Evolutionary conservation across 345 rosid genomes (phyloP), one percentile per base, ranked within the genome.

Genomic region (Abelmoschus esculentus): DNA sequence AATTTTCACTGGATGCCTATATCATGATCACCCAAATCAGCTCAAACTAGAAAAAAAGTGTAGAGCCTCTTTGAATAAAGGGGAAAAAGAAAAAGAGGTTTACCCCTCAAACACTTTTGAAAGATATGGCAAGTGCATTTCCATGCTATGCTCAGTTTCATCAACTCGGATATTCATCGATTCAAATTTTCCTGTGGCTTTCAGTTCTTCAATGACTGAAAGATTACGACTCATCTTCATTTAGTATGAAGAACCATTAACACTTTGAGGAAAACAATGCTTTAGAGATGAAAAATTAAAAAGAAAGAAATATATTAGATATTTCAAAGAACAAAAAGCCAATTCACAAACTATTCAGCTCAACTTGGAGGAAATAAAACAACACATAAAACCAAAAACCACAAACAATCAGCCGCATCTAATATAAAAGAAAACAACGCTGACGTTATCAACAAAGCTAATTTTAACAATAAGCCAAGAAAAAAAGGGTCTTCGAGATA

Each of bases 141-240:
- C 99, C 99, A 95, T 89, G 83, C 99, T 95, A 72, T 95, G 98
- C 78, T 95, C 98, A 15, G 90, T 92, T 71, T 95, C 99, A 66
- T 95, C 99, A 5, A 91, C 90, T 1, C 72, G 80, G 61, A 91
- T 76, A 79, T 91, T 87, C 98, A 95, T 91, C 80, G 66, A 72
- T 74, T 91, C 96, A 73, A 88, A 95, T 67, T 89, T 91, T 42
- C 93, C 96, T 3, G 90, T 83, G 50, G 92, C 93, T 85, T 89
- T 85, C 69, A 95, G 86, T 78, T 91, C 98, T 79, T 87, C 91
- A 8, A 87, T 84, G 71, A 85, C 99, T 95, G 83, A 70, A 53
- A 54, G 72, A 42, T 70, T 15, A 47, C 26, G 26, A 22, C 26
- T 22, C 26, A 22, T 22, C 26, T 22, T 22, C 26, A 22, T 22